Base-by-base conservation (phyloP, 192 early-diverging fungal genomes). In the Umbelopsis ramanniana region DNA sequence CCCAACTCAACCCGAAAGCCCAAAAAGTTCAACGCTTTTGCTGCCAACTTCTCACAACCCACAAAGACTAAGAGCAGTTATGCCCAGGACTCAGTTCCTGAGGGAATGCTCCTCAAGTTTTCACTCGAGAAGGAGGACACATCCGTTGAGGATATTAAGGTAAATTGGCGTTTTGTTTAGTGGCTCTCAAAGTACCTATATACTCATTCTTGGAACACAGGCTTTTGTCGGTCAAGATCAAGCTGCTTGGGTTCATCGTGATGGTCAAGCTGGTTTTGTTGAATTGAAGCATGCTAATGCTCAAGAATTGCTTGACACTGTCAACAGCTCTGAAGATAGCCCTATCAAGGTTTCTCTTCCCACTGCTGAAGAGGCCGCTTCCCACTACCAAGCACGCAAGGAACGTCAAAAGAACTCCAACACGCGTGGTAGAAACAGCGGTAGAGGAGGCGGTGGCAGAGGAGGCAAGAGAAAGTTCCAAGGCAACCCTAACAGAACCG, bases 1-100 rank as follows among this genome's bases (percentile, higher is more conserved):
- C 69, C 73, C 1, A 50, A 29, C 7, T 26, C 24, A 0, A 9
- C 11, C 46, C 26, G 63, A 26, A 52, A 47, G 21, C 33, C 24
- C 0, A 54, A 50, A 8, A 8, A 21, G 6, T 77, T 77, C 67
- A 68, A 77, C 29, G 76, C 76, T 45, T 77, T 77, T 67, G 10
- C 57, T 37, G 1, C 33, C 11, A 63, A 63, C 17, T 22, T n/a
- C 14, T 37, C 29, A 35, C 17, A 11, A 12, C 24, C 33, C n/a
- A 2, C 57, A 4, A 63, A 63, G 26, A 6, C 14, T 6, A 43
- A 43, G 15, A 37, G 33, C 57, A 63, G 33, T 29, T 63, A 63
- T 37, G 57, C 57, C 40, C 6, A 43, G 40, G 40, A 43, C 11
- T 7, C 6, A n/a, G 11, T 3, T 11, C 10, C 26, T 2, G 33